Evolutionary conservation across 805 yeast species (phyloP), one percentile per base, ranked within the genome.

Genomic region (Cyberlindnera saturnus): DNA sequence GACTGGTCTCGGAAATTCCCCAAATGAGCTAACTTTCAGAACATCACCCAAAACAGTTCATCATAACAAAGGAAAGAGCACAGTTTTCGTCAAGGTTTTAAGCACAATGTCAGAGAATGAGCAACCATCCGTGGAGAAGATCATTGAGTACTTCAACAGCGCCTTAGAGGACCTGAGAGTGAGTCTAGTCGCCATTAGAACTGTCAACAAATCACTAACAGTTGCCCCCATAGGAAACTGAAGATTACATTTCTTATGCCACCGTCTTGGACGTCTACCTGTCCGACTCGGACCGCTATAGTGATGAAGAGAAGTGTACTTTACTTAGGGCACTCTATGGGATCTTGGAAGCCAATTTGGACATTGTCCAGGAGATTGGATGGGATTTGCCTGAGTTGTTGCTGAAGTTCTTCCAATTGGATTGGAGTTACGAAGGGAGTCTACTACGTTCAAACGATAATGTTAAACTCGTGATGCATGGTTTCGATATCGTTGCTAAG

Each of bases 341-440:
- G 0, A 64, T 79, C 0, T 61, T 87, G 29, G 53, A 56, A 10
- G 62, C 57, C 0, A 60, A 83, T 56, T 67, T 70, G 15, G 72
- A 71, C 10, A 62, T 87, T 28, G 67, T 80, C 0, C 69, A 73
- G 36, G 84, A 82, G 51, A 78, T 89, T 47, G 96, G 95, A 2
- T 90, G 97, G 97, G 97, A 90, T 61, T 58, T 90, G n/a, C 96
- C 96, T 1, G 73, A 72, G 29, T 63, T 86, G 40, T 51, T 90
- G 6, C 55, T 87, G 36, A 69, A 70, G 9, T 85, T 73, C 58
- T 58, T 82, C n/a, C 66, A 66, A 20, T 42, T 56, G 7, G 63
- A 62, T 13, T 53, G 79, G 66, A 47, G 65, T 57, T 44, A 65
- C 51, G 60, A 70, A n/a, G 71, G 74, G 40, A 59, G 70, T 45